Evolutionary conservation across 192 early-diverging fungal genomes (phyloP).

Genomic region (Coemansia sp.): DNA sequence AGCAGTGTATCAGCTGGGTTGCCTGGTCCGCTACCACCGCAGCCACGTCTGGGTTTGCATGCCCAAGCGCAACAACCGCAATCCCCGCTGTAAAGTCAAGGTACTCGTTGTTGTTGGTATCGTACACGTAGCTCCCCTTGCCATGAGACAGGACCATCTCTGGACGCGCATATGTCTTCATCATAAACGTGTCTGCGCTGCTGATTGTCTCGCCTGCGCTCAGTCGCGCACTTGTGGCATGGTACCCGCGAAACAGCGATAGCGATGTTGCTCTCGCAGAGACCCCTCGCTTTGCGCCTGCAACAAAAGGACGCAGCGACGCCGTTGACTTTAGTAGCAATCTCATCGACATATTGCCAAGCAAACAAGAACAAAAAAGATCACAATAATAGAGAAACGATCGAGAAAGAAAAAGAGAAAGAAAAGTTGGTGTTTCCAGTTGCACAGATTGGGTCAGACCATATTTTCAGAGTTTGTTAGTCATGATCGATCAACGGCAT

Average conservation of each 20-base stretch:
- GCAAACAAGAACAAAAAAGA: background rate
- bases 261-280: background rate
- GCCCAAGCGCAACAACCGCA: slow-evolving; percentile 91
- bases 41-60: slow-evolving; percentile 75
- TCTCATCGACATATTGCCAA: background rate
- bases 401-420: slow-evolving; percentile 6
- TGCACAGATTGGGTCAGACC: too few relatives aligned
- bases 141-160: slow-evolving; percentile 78
- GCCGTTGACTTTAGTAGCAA: background rate
- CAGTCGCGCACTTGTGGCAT: background rate
- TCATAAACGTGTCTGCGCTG: slow-evolving; percentile 58
- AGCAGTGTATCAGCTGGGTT: slow-evolving; percentile 77
- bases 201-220: slow-evolving; percentile 4
- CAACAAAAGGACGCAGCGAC: slow-evolving; percentile 4
- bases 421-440: background rate
- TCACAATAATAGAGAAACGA: background rate
- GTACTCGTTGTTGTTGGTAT: slow-evolving; percentile 71
- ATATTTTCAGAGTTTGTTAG: too few relatives aligned
- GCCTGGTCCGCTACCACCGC: slow-evolving; percentile 80
- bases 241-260: slow-evolving; percentile 1
- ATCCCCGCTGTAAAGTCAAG: slow-evolving; percentile 95
- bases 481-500: background rate
- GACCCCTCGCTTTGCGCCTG: background rate
- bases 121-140: slow-evolving; percentile 78
- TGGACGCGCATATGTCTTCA: slow-evolving; percentile 72